Evolutionary conservation across 2,329 filamentous ascomycete species (phyloP), one percentile per base, ranked within the genome.

Genomic region (Penicillium sp.): DNA sequence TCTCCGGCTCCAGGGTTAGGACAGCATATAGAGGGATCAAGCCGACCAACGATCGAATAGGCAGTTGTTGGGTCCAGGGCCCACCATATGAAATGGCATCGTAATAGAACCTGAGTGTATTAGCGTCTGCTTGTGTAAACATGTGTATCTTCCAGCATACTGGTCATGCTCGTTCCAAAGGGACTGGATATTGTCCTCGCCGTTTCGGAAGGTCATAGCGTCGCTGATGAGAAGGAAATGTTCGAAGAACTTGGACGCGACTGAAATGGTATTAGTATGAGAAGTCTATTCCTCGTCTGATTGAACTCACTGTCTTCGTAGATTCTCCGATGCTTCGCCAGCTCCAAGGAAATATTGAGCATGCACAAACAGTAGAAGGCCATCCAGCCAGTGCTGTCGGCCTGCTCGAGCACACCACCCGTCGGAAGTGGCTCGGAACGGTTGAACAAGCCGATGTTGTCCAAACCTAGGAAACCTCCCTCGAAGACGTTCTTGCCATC

Each of bases 341-440:
- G 79, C 73, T 97, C 93, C 10, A 97, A 80, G 12, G 91, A 86
- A 64, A 97, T 97, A 73, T 97, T 97, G 65, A 97, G 79, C 92
- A 97, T 97, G 74, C 84, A 90, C 55, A 97, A 75, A 64, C 87
- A 95, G 76, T 95, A 97, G 71, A 97, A 97, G 8, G 89, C 92
- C 92, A 97, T 97, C 92, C 92, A 97, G 28, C 92, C 92, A 8
- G 92, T 97, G 68, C 90, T 95, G 77, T 97, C 92, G 15, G 93
- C 93, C 74, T 97, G 92, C 71, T 97, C 92, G 7, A 97, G 81
- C 2, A 90, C 86, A 72, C 93, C 92, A 28, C 92, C 92, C 0
- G 93, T 97, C 0, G 92, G 92, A 33, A 97, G 75, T 24, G 93
- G 91, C 69, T 97, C 92, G 0, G 92, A 97, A 40, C 92, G 87